Evolutionary conservation across 306 rosid genomes (phyloP).

Genomic region (Casuarina equisetifolia): DNA sequence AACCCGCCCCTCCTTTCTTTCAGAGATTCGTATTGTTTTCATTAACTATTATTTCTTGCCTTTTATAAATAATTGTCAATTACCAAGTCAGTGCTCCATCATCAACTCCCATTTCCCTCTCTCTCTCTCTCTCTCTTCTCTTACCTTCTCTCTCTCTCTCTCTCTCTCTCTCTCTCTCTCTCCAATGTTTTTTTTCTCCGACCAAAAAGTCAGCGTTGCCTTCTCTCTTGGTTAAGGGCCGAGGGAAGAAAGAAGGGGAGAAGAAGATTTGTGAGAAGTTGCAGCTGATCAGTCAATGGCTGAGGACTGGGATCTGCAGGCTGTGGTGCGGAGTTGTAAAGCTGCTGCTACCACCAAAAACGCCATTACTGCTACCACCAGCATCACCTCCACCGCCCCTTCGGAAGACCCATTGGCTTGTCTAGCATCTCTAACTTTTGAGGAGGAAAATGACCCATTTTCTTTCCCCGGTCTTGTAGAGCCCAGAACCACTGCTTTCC

Average conservation of each 20-base stretch:
- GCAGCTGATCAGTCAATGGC: conserved; percentile 30
- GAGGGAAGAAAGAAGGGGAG: conserved; percentile 1
- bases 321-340: conserved; percentile 67
- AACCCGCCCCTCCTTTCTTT: not conserved
- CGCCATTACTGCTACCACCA: not conserved
- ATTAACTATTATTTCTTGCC: not conserved
- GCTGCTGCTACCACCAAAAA: conserved; percentile 21
- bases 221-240: conserved; percentile 22
- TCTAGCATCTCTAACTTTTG: conserved; percentile 28
- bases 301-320: conserved; percentile 77
- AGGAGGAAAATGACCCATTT: conserved; percentile 35
- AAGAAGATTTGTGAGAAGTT: conserved; percentile 4
- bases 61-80: conserved; percentile 49
- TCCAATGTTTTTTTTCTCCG: not conserved
- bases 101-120: conserved; percentile 33
- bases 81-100: conserved; percentile 52
- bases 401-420: conserved; percentile 26
- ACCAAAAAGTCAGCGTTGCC: conserved; percentile 64
- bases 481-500: conserved; percentile 38
- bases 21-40: not conserved
- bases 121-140: not conserved
- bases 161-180: conserved; percentile 12
- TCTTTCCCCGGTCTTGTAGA: conserved; percentile 46
- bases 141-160: not conserved
- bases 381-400: not conserved